Evolutionary conservation across 257 asterid genomes (phyloP).

Genomic region (Solanum lycopersicoides): DNA sequence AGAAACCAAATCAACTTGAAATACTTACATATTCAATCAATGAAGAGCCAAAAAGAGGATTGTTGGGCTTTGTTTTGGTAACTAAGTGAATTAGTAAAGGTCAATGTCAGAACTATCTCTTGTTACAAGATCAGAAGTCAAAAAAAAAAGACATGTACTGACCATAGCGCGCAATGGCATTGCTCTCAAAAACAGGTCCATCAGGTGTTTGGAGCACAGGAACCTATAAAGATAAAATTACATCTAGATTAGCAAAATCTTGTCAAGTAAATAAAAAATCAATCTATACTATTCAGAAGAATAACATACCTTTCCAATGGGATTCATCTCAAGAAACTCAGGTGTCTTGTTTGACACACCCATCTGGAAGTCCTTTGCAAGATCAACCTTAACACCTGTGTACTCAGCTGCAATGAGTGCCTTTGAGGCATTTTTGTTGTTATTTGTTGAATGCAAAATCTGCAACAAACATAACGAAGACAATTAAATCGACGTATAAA

Average conservation of each 20-base stretch:
- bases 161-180: slow-evolving; percentile 96
- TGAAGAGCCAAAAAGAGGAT: slow-evolving; percentile 57
- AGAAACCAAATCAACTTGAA: not conserved
- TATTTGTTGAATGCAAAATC: slow-evolving; percentile 45
- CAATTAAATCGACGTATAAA: not conserved
- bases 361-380: slow-evolving; percentile 49
- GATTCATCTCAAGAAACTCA: slow-evolving; percentile 78
- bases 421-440: slow-evolving; percentile 54
- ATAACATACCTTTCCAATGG: slow-evolving; percentile 44
- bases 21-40: slow-evolving; percentile 59
- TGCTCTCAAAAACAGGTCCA: slow-evolving; percentile 82
- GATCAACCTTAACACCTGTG: slow-evolving; percentile 48
- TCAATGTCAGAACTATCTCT: not conserved
- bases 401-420: slow-evolving; percentile 52
- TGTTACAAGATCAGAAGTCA: not conserved
- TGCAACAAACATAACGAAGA: not conserved
- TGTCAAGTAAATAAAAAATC: not conserved
- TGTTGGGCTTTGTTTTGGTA: slow-evolving; percentile 34
- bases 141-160: not conserved
- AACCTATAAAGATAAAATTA: slow-evolving; percentile 49
- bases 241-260: slow-evolving; percentile 25
- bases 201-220: slow-evolving; percentile 96
- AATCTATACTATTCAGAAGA: not conserved
- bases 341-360: slow-evolving; percentile 77
- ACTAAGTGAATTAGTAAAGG: slow-evolving; percentile 27